Base-by-base conservation (phyloP, 192 early-diverging fungal species). In the Rhizoclosmatium globosum region DNA sequence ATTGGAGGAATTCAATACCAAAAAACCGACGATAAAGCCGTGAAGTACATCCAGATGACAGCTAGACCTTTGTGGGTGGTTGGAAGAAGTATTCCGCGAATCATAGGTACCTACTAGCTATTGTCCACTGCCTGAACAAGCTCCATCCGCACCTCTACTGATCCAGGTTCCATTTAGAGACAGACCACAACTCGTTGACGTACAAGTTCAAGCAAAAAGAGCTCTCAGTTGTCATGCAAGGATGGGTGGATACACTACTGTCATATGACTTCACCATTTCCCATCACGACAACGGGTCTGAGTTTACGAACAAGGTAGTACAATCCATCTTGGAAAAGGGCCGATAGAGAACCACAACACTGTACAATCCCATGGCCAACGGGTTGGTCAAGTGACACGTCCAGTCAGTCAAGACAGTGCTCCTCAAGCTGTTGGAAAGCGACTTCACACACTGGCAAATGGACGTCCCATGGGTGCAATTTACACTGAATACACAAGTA, bases 261-360 rank as follows among this genome's bases (percentile, higher is more conserved):
- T 64, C 61, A 23, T 38, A 64, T 38, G 31, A 38, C 4, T 11
- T 21, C 17, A 11, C 68, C 41, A 3, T 70, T n/a, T n/a, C n/a
- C n/a, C n/a, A n/a, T 81, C 64, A 72, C 76, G 75, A 81, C 53
- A 85, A 89, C 72, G 87, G 86, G 11, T 82, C 72, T 50, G 88
- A 88, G 60, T 88, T 88, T 41, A 77, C 79, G 0, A 88, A 85
- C 44, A 21, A 57, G 57, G 31, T 79, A 48, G 17, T 89, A 6
- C 47, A 42, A 19, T 57, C 23, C 15, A 62, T 86, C 39, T 48
- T 48, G 3, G 64, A 13, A n/a, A n/a, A n/a, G n/a, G n/a, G n/a
- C n/a, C n/a, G n/a, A n/a, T n/a, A n/a, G n/a, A n/a, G n/a, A n/a
- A 6, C 23, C 1, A 61, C 68, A 23, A 82, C 85, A 41, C 74